Conservation (phyloP, 495 filamentous ascomycete genomes). For the Hypoxylon fragiforme region DNA sequence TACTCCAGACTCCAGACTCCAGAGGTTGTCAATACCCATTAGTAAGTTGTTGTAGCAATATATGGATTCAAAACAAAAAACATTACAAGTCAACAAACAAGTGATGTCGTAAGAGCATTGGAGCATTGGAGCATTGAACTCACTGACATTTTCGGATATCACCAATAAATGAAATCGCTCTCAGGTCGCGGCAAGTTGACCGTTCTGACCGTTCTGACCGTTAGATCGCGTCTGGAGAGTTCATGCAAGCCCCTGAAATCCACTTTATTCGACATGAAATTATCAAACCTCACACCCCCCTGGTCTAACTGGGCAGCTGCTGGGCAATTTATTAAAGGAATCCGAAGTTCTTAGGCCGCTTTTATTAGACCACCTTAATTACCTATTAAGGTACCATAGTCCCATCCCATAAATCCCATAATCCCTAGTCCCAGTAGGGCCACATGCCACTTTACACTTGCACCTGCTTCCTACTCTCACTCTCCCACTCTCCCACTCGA, state of each 20-base stretch:
- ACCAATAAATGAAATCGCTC: not conserved
- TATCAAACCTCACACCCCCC: constrained; percentile 3
- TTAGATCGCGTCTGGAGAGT: constrained; percentile 26
- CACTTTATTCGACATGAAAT: constrained; percentile 22
- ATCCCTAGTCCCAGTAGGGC: too few species aligned
- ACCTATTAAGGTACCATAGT: too few species aligned
- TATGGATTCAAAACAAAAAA: too few species aligned
- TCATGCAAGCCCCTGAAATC: constrained; percentile 32
- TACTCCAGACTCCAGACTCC: too few species aligned
- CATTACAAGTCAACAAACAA: too few species aligned
- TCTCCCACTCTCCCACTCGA: too few species aligned
- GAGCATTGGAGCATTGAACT: not conserved
- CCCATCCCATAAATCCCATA: too few species aligned
- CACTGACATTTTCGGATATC: not conserved
- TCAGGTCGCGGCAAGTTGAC: constrained; percentile 30
- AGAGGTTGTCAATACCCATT: too few species aligned
- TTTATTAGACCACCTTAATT: constrained; percentile 20
- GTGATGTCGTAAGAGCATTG: not conserved
- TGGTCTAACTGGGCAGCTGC: constrained; percentile 21
- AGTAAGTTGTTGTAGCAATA: too few species aligned
- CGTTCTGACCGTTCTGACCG: too few species aligned
- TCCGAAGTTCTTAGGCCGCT: constrained; percentile 12
- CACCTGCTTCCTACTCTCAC: too few species aligned
- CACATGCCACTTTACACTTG: constrained; percentile 17
- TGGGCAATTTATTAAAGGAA: constrained; percentile 27